Conservation (phyloP, 495 filamentous ascomycete genomes). For the Delitschia confertaspora region DNA sequence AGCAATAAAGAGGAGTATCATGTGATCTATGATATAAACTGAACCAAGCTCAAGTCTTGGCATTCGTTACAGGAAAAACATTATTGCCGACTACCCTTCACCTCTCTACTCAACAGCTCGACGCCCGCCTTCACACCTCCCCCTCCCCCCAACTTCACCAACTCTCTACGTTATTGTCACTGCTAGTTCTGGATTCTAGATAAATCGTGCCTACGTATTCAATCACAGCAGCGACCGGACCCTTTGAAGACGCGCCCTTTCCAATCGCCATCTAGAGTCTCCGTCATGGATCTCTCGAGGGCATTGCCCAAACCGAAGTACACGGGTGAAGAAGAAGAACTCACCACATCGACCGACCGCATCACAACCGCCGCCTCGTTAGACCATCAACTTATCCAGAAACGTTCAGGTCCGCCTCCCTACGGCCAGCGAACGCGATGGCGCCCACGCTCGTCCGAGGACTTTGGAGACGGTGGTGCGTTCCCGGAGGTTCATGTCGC, state of each 20-base stretch:
- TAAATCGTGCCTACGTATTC: too few relatives aligned
- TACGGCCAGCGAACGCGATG: conserved; percentile 79
- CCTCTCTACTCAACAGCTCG: too few relatives aligned
- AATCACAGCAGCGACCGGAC: not conserved
- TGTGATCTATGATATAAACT: too few relatives aligned
- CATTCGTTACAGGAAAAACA: too few relatives aligned
- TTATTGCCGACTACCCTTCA: too few relatives aligned
- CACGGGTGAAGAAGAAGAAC: conserved; percentile 65
- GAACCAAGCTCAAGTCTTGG: too few relatives aligned
- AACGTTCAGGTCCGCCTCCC: conserved; percentile 74
- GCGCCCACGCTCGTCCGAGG: conserved; percentile 76
- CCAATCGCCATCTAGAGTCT: conserved; percentile 13
- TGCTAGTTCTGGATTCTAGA: too few relatives aligned
- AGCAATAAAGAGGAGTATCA: too few relatives aligned
- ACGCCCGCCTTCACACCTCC: too few relatives aligned
- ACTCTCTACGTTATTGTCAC: too few relatives aligned
- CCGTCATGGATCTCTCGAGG: conserved; percentile 60
- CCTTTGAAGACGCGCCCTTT: not conserved
- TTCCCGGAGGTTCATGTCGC: conserved; percentile 92
- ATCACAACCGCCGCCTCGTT: conserved; percentile 71
- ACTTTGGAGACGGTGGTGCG: conserved; percentile 92
- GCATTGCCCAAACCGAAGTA: conserved; percentile 86
- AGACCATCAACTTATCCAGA: conserved; percentile 77
- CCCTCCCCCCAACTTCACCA: too few relatives aligned
- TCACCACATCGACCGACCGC: conserved; percentile 67